Conservation (phyloP, 179 eudicot genomes). For the Patellifolia procumbens region DNA sequence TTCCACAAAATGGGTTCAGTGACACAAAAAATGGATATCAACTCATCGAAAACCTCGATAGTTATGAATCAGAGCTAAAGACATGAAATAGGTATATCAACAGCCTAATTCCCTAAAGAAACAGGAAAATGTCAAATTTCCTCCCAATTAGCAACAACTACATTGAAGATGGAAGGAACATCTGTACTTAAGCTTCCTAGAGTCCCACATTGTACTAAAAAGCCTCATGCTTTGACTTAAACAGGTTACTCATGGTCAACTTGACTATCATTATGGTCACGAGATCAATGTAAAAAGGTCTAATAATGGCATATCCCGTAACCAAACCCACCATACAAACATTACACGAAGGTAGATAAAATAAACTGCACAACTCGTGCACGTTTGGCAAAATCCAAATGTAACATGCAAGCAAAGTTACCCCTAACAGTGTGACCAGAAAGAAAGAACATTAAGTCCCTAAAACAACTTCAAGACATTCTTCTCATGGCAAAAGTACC, state of each 20-base stretch:
- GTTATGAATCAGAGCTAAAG: neutral
- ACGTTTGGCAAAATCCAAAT: neutral
- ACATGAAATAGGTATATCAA: neutral
- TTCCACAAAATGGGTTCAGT: conserved; percentile 4
- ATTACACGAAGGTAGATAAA: neutral
- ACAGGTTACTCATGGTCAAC: too few relatives aligned
- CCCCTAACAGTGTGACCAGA: neutral
- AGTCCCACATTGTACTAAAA: too few relatives aligned
- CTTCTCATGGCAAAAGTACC: too few relatives aligned
- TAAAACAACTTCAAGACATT: too few relatives aligned
- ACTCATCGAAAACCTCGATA: neutral
- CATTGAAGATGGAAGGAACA: too few relatives aligned
- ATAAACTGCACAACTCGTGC: neutral
- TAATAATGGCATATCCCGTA: too few relatives aligned
- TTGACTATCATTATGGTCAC: too few relatives aligned
- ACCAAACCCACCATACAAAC: too few relatives aligned
- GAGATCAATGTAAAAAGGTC: too few relatives aligned
- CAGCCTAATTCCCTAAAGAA: neutral
- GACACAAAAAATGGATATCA: neutral
- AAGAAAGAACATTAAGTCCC: neutral
- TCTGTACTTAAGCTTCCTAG: too few relatives aligned
- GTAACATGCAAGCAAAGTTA: neutral
- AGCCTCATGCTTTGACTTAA: too few relatives aligned
- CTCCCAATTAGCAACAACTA: neutral
- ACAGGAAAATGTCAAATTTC: neutral